Conservation (phyloP, 345 rosid species). For the Gossypium turneri region DNA sequence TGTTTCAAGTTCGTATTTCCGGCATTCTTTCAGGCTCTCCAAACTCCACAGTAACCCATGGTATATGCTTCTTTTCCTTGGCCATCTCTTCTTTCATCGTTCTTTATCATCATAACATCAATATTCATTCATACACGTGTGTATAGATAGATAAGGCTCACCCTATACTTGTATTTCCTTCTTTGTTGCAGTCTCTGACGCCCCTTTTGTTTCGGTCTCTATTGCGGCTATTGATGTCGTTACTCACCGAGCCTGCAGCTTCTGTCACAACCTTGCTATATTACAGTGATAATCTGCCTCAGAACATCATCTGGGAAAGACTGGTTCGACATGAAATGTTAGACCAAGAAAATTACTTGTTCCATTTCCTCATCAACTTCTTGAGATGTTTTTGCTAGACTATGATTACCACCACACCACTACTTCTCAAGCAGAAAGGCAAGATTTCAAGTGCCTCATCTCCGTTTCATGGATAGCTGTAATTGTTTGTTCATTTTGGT, state of each 20-base stretch:
- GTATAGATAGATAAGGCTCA: background rate
- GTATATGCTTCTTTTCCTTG: background rate
- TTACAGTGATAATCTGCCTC: conserved; percentile 52
- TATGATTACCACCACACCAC: too few species aligned
- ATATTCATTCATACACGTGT: background rate
- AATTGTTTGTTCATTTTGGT: background rate
- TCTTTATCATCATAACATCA: background rate
- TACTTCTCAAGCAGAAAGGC: background rate
- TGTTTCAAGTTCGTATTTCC: background rate
- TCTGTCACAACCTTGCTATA: conserved; percentile 41
- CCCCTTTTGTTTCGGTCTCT: conserved; percentile 42
- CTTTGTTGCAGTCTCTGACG: conserved; percentile 31
- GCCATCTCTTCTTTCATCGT: background rate
- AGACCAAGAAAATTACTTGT: conserved; percentile 41
- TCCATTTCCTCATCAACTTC: conserved; percentile 48
- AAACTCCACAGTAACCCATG: background rate
- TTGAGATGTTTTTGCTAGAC: conserved; percentile 50
- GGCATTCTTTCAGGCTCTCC: background rate
- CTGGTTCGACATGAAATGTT: conserved; percentile 43
- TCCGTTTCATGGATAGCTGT: background rate
- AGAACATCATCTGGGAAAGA: conserved; percentile 30
- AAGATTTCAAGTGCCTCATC: background rate
- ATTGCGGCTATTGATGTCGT: conserved; percentile 29
- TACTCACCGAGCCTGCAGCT: conserved; percentile 32
- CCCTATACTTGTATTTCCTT: background rate